These are phyloP conservation scores for Penicillium sp. DNA, from an alignment of 2,329 filamentous ascomycete genomes.

Conservation along the genomic window DNA sequence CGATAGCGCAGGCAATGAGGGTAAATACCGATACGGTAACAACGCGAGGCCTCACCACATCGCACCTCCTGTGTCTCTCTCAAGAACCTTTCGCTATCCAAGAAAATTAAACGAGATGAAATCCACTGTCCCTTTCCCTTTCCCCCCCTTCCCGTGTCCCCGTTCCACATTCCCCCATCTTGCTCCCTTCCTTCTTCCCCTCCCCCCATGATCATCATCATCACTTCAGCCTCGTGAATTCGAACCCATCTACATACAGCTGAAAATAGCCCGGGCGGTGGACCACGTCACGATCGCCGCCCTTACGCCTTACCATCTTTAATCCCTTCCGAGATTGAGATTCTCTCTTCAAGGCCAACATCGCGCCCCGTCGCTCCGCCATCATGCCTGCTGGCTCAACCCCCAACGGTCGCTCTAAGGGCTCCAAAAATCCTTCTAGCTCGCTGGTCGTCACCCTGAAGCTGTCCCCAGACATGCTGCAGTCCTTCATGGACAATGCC, in stretches of 20 bases:
- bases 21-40: conserved; percentile 8
- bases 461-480: conserved; percentile 37
- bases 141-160: conserved; percentile 19
- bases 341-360: conserved; percentile 2
- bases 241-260: conserved; percentile 15
- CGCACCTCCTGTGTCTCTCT: conserved; percentile 9
- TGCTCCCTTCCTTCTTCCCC: conserved; percentile 14
- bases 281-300: conserved; percentile 25
- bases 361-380: conserved; percentile 2
- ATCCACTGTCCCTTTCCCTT: conserved; percentile 26
- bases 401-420: conserved; percentile 38
- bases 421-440: conserved; percentile 27
- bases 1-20: not conserved
- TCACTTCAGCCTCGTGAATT: conserved; percentile 32
- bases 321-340: conserved; percentile 3
- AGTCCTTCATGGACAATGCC: conserved; percentile 30
- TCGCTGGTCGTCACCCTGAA: conserved; percentile 37
- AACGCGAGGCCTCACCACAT: conserved; percentile 1
- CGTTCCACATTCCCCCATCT: conserved; percentile 12
- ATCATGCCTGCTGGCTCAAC: conserved; percentile 25
- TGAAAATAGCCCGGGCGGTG: conserved; percentile 18
- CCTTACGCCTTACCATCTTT: conserved; percentile 4
- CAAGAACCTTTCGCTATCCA: conserved; percentile 11
- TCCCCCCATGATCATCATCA: conserved; percentile 27
- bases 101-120: conserved; percentile 25